Evolutionary conservation across 1,284 basidiomycete species (phyloP).

Genomic region (Rhodotorula sp.): DNA sequence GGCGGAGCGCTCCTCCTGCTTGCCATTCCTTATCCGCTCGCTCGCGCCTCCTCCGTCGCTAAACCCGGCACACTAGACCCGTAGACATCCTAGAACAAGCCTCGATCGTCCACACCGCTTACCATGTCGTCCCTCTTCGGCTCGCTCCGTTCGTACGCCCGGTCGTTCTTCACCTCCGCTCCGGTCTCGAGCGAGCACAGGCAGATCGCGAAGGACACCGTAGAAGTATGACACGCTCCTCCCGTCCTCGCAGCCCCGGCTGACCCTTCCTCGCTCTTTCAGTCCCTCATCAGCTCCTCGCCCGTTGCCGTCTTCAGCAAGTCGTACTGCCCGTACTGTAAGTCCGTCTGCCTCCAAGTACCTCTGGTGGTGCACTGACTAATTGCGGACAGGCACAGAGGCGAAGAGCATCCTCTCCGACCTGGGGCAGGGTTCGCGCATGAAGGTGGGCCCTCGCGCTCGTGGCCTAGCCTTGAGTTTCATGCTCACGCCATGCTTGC

Average conservation of each 20-base stretch:
- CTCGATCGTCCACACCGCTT: too few relatives aligned
- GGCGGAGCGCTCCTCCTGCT: too few relatives aligned
- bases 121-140: constrained; percentile 10
- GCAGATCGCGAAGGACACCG: constrained; percentile 22
- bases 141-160: constrained; percentile 15
- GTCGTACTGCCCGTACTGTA: constrained; percentile 40
- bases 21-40: not conserved
- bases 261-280: not conserved
- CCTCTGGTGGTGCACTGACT: not conserved
- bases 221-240: constrained; percentile 17
- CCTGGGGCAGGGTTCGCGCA: constrained; percentile 11
- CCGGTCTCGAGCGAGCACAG: constrained; percentile 9
- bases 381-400: constrained; percentile 7
- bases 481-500: not conserved
- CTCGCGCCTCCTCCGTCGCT: not conserved
- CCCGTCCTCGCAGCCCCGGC: too few relatives aligned
- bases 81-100: not conserved
- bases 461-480: too few relatives aligned
- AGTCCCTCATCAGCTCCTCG: constrained; percentile 14
- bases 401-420: constrained; percentile 22
- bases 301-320: constrained; percentile 31
- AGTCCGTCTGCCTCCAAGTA: not conserved
- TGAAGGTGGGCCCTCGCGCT: constrained; percentile 13
- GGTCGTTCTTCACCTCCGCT: constrained; percentile 19
- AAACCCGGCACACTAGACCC: not conserved